Evolutionary conservation across 352 stramenopile genomes (phyloP), one percentile per base, ranked within the genome.

Genomic region (Phytophthora cactorum): DNA sequence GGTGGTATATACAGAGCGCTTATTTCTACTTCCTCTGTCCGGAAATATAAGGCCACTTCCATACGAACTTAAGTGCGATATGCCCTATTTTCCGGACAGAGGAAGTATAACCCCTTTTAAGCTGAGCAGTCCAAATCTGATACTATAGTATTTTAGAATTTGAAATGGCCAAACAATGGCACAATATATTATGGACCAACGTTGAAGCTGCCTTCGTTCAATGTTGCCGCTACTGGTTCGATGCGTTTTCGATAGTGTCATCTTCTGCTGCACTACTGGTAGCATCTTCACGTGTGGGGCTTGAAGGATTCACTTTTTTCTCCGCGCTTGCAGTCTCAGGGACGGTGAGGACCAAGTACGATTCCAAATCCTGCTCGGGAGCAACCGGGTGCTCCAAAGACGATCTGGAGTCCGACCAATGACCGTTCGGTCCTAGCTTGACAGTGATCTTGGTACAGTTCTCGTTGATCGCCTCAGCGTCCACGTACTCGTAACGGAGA

Each of bases 321-420:
- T 36, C 22, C 27, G 31, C 34, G 27, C 3, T 51, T 56, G 38
- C 17, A 47, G 32, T 61, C 6, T 50, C 31, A 32, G 51, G 32
- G 12, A 65, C 52, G 47, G 31, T 64, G 36, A 67, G 50, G 25
- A 53, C 50, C 38, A 47, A 46, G 9, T 52, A 47, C 52, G 46
- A 57, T 12, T 58, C 17, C 44, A 55, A 50, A 41, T 57, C 28
- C 54, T 75, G 15, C 22, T 63, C 63, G 2, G 58, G 55, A n/a
- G 36, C 59, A 54, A 39, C 52, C 17, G 44, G 32, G 2, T 49
- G 47, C 54, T 86, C 78, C n/a, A 82, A 60, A 1, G 78, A 86
- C n/a, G 78, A 86, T 27, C 70, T 78, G 25, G 75, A 77, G 56
- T 88, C 79, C 2, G 79, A 88, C 79, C 79, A 88, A 34, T 88